These are phyloP conservation scores for Apophysomyces ossiformis DNA, from an alignment of 371 early-diverging fungal genomes.

Conservation along the genomic window DNA sequence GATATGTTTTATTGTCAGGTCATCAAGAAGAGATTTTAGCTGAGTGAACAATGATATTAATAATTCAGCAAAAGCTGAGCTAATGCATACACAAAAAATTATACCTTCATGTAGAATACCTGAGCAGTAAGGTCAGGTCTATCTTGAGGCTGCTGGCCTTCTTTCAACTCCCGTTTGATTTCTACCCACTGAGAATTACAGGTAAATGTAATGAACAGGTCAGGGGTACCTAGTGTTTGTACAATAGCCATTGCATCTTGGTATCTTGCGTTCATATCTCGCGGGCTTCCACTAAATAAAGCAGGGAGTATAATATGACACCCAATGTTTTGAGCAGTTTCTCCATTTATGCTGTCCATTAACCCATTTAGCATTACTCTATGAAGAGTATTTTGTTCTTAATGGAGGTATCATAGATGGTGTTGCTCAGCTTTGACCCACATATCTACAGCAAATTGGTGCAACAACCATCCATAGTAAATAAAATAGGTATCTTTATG, in stretches of 20 bases:
- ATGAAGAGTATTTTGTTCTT: constrained; percentile 1
- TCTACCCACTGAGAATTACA: constrained; percentile 43
- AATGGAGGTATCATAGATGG: background rate
- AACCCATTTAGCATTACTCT: background rate
- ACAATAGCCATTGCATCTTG: constrained; percentile 40
- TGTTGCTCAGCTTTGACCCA: constrained; percentile 14
- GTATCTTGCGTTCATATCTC: constrained; percentile 18
- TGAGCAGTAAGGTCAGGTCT: constrained; percentile 27
- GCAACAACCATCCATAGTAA: constrained; percentile 10
- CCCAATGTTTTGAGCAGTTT: background rate
- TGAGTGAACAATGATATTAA: too few species aligned
- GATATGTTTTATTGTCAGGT: constrained; percentile 24
- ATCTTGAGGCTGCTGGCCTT: constrained; percentile 26
- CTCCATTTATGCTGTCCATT: background rate
- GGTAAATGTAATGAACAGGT: constrained; percentile 45
- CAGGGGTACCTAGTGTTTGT: constrained; percentile 30
- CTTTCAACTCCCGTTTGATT: constrained; percentile 20
- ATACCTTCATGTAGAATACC: constrained; percentile 28
- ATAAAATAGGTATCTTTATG: constrained; percentile 7
- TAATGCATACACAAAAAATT: too few species aligned
- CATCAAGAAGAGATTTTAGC: constrained; percentile 25
- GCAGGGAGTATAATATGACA: constrained; percentile 12
- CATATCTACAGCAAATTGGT: constrained; percentile 17
- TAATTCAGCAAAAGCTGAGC: too few species aligned
- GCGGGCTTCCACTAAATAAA: constrained; percentile 17